A percentile compares a stretch with the other conserved stretches of the same genome.
Evolutionary conservation across 2,329 filamentous ascomycete genomes (phyloP).

Genomic region (Aspergillus spinulosporus): DNA sequence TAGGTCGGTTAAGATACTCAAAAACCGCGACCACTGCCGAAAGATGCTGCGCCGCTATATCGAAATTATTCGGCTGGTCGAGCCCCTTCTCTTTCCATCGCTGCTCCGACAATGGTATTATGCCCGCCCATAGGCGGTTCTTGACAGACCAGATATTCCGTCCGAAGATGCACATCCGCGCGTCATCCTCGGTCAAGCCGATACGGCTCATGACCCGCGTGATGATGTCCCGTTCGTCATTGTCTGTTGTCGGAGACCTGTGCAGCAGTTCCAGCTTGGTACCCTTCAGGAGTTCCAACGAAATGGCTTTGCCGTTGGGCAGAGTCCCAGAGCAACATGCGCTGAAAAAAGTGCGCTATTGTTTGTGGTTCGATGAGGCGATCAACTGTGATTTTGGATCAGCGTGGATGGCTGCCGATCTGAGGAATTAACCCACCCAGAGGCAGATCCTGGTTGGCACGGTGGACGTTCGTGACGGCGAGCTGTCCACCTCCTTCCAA

Average conservation of each 20-base stretch:
- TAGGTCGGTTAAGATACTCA: background rate
- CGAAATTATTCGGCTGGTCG: constrained; percentile 21
- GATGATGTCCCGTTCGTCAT: background rate
- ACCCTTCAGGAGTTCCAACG: background rate
- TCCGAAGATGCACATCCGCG: constrained; percentile 22
- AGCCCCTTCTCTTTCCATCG: constrained; percentile 27
- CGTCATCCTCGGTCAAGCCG: constrained; percentile 1
- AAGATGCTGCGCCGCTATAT: constrained; percentile 33
- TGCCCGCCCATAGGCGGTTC: constrained; percentile 26
- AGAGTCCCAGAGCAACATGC: constrained; percentile 17
- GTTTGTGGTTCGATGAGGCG: constrained; percentile 31
- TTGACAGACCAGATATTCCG: constrained; percentile 30
- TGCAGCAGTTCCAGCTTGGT: background rate
- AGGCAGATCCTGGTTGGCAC: background rate
- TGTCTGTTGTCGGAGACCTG: background rate
- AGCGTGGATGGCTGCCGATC: background rate
- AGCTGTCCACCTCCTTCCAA: background rate
- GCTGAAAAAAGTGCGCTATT: constrained; percentile 20
- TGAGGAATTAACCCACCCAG: background rate
- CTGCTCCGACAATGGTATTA: constrained; percentile 28
- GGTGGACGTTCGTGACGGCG: background rate
- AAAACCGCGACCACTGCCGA: background rate
- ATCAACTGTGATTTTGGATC: constrained; percentile 23
- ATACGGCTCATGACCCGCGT: background rate
- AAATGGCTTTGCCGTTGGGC: constrained; percentile 22